Evolutionary conservation across 169 alveolate species (phyloP).

Genomic region (Eimeria falciformis): DNA sequence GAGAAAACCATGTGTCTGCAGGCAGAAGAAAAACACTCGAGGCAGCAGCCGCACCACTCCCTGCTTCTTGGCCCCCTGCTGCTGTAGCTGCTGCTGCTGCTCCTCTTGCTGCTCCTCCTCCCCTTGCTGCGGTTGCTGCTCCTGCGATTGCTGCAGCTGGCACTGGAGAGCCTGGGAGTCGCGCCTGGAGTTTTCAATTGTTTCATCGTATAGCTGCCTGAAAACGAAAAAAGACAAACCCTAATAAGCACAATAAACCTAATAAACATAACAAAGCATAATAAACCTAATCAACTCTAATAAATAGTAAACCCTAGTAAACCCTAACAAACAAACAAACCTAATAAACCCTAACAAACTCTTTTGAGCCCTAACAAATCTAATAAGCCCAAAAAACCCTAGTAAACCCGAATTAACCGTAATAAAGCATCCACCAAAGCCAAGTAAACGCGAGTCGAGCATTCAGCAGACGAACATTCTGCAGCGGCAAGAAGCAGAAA

Average conservation of each 20-base stretch:
- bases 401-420: no score
- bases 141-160: neutral
- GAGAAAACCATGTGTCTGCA: constrained; percentile 44
- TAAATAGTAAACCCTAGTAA: no score
- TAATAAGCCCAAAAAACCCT: no score
- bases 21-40: constrained; percentile 30
- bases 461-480: no score
- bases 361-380: no score
- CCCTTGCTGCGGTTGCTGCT: constrained; percentile 4
- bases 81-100: neutral
- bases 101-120: neutral
- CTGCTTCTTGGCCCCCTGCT: neutral
- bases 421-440: no score
- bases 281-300: no score
- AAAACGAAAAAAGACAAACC: neutral
- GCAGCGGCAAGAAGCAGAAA: no score
- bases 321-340: no score
- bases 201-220: neutral
- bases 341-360: no score
- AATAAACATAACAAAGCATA: no score
- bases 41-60: constrained; percentile 30
- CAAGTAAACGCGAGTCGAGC: no score
- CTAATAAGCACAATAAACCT: neutral
- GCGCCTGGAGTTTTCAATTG: neutral
- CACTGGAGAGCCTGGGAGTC: neutral